phyloP scores from a whole-genome alignment of 73 alveolate genomes.

The Paramecium pentaurelia region DNA sequence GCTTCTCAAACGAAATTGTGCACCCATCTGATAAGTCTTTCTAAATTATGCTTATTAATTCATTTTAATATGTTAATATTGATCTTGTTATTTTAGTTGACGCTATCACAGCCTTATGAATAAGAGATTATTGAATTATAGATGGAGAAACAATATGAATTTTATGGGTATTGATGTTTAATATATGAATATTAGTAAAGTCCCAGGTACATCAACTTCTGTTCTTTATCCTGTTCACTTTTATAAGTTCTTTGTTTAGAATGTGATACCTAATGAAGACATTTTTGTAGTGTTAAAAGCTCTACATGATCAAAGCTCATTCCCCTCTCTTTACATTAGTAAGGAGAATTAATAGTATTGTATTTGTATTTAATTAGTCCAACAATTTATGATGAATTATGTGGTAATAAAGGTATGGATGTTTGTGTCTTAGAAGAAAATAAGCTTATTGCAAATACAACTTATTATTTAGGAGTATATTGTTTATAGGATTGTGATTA shows the following conservation, averaged over 20 bases:
- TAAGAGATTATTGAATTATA: background rate
- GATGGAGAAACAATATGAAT: slow-evolving; percentile 23
- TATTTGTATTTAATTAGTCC: background rate
- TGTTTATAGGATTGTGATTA: slow-evolving; percentile 20
- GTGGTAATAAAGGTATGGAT: slow-evolving; percentile 17
- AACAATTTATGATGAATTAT: background rate
- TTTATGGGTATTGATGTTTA: background rate
- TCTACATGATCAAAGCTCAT: background rate
- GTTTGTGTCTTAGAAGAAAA: background rate
- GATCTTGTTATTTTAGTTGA: background rate
- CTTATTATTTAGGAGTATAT: slow-evolving; percentile 26
- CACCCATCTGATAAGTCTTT: background rate
- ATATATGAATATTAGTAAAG: background rate
- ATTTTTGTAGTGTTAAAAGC: background rate
- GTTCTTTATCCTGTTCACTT: background rate
- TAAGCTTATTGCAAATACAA: background rate
- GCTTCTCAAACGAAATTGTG: background rate
- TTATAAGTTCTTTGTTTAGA: background rate
- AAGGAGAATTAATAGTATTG: background rate
- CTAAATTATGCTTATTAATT: background rate
- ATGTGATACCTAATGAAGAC: background rate
- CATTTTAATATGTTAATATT: background rate
- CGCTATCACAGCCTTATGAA: background rate
- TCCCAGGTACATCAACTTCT: background rate
- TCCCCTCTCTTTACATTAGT: background rate